Evolutionary conservation across 2,329 filamentous ascomycete genomes (phyloP), one percentile per base, ranked within the genome.

Genomic region (Penicillium crustosum): DNA sequence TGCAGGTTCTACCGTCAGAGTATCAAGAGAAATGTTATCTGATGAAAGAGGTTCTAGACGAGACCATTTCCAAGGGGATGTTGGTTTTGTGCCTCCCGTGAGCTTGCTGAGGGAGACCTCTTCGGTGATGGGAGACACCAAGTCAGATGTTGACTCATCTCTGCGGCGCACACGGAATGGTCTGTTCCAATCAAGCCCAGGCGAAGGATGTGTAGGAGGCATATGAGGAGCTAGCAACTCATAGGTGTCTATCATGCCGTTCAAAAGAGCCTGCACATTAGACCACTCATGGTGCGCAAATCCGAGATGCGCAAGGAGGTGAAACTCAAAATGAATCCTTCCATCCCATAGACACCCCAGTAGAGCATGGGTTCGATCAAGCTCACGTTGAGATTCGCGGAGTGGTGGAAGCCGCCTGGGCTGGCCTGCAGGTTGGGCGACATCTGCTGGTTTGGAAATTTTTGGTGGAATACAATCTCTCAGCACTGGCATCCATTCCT

Each of bases 261-360:
- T 72, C 21, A 78, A 64, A 10, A 79, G 62, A 47, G 69, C 67
- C 53, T 77, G 61, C 29, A 78, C 77, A 17, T 71, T 73, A 52
- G 73, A 62, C 75, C 77, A 78, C 59, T 77, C 72, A 27, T 72
- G 69, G 57, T 74, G 61, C 19, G 68, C 64, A 43, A 78, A 73
- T 1, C 75, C 77, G 50, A 80, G 63, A 59, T 77, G 71, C 12
- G 66, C 64, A 39, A 80, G 59, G 35, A 79, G 64, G 64, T 80
- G 73, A 10, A 75, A 41, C 25, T 68, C 58, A 17, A 61, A 62
- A 23, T 64, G 49, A 13, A 43, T 53, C 33, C 71, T 70, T 12
- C 73, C 72, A 53, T 69, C 58, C 44, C 56, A 67, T 35, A 78
- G 60, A 19, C 74, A 59, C 13, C 65, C 66, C 31, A 73, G 62